Conservation (phyloP, 306 rosid species). For the Cicer cuneatum region DNA sequence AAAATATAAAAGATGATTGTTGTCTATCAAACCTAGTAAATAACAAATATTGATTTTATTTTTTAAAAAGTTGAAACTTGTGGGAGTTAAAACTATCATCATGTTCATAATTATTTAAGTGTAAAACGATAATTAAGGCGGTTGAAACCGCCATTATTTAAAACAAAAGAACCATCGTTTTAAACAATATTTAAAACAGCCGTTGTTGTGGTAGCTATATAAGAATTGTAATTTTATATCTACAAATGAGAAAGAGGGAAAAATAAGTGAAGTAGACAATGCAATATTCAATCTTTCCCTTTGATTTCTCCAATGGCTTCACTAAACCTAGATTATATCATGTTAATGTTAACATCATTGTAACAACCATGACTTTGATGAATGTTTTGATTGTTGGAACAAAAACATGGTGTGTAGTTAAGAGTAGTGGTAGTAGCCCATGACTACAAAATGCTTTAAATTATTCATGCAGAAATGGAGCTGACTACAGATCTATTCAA, state of each 20-base stretch:
- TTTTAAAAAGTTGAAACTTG: too few species aligned
- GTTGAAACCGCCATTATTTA: too few species aligned
- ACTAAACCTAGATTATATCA: neutral
- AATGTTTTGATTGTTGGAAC: neutral
- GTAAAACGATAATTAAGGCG: too few species aligned
- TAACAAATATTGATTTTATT: too few species aligned
- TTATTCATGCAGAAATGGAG: constrained; percentile 69
- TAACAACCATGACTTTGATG: neutral
- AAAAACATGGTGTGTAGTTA: constrained; percentile 71
- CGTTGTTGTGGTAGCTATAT: neutral
- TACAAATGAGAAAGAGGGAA: neutral
- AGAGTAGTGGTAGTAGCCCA: constrained; percentile 55
- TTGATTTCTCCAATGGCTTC: neutral
- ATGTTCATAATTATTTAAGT: too few species aligned
- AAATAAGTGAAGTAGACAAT: neutral
- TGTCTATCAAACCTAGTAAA: too few species aligned
- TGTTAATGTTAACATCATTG: neutral
- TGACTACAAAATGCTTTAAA: constrained; percentile 66
- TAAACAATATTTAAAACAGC: neutral
- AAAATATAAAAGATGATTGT: too few species aligned
- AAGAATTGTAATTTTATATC: too few species aligned
- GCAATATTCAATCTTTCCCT: too few species aligned
- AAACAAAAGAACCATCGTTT: too few species aligned
- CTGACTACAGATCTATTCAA: constrained; percentile 62
- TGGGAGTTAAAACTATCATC: too few species aligned